phyloP scores from a whole-genome alignment of 2,329 filamentous ascomycete species.

The Graphium sp. region DNA sequence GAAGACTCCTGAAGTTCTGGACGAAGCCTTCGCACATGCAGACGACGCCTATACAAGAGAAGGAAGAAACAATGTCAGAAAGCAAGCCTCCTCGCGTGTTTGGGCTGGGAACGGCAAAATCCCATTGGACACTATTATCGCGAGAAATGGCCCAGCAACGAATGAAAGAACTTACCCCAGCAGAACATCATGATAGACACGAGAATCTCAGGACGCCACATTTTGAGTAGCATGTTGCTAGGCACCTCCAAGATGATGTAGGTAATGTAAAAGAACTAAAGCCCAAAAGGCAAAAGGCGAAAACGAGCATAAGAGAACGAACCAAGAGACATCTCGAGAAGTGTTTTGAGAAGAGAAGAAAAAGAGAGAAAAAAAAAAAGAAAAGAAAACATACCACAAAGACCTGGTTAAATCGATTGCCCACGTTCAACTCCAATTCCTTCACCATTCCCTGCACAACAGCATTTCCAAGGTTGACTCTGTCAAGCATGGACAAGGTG shows the following conservation, averaged over 20 bases:
- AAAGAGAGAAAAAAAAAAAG: background rate
- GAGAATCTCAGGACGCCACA: too few species aligned
- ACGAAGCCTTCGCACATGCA: constrained; percentile 13
- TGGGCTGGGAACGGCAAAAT: too few species aligned
- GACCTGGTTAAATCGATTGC: constrained; percentile 9
- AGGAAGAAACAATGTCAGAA: too few species aligned
- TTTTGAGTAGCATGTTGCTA: constrained; percentile 14
- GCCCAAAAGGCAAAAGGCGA: background rate
- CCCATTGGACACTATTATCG: too few species aligned
- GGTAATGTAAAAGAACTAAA: constrained; percentile 13
- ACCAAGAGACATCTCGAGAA: too few species aligned
- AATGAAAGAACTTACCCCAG: too few species aligned
- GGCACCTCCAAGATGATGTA: constrained; percentile 15
- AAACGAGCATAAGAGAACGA: constrained; percentile 3
- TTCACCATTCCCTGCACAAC: constrained; percentile 25
- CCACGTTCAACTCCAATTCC: constrained; percentile 14
- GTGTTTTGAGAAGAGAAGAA: too few species aligned
- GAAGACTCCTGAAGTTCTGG: constrained; percentile 10
- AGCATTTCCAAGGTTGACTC: constrained; percentile 64
- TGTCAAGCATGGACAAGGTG: constrained; percentile 40
- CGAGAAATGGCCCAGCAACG: too few species aligned
- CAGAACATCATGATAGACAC: too few species aligned
- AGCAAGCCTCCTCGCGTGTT: too few species aligned
- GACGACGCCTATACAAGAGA: too few species aligned
- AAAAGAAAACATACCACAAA: background rate